A percentile compares a stretch with the other conserved stretches of the same genome.
Conservation (phyloP, 257 asterid species). For the Nemophila menziesii region DNA sequence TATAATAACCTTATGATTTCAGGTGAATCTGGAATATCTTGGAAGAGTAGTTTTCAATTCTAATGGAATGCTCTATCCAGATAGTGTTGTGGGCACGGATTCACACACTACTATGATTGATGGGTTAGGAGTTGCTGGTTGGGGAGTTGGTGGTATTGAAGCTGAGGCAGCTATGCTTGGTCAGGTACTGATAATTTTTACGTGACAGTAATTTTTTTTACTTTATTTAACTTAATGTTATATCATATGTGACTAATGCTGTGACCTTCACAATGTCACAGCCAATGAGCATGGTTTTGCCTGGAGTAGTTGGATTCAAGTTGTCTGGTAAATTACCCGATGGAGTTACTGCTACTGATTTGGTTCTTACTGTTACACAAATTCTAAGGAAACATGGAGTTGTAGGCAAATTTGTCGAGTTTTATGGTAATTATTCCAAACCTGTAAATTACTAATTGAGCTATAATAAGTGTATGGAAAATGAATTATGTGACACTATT, state of each 20-base stretch:
- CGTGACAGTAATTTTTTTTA: too few relatives aligned
- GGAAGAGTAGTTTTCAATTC: constrained; percentile 85
- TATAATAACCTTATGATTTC: not conserved
- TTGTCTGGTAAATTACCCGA: constrained; percentile 61
- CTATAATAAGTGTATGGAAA: constrained; percentile 1
- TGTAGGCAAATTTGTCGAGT: constrained; percentile 80
- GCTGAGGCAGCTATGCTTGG: constrained; percentile 99
- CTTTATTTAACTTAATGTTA: too few relatives aligned
- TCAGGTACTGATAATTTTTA: constrained; percentile 35
- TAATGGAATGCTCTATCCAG: constrained; percentile 81
- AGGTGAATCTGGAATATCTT: constrained; percentile 95
- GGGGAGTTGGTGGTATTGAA: constrained; percentile 99
- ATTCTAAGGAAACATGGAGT: constrained; percentile 87
- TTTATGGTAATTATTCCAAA: constrained; percentile 14
- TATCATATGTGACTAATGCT: not conserved
- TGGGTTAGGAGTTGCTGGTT: constrained; percentile 94
- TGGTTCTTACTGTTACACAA: constrained; percentile 82
- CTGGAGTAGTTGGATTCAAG: constrained; percentile 93
- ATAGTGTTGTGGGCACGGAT: constrained; percentile 95
- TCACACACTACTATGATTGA: constrained; percentile 98
- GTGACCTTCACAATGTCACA: constrained; percentile 14
- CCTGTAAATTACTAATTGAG: not conserved
- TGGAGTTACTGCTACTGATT: constrained; percentile 93
- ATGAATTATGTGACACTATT: constrained; percentile 9
- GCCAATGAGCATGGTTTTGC: constrained; percentile 98